Base-by-base conservation (phyloP, 345 rosid genomes). In the Passiflora organensis region DNA sequence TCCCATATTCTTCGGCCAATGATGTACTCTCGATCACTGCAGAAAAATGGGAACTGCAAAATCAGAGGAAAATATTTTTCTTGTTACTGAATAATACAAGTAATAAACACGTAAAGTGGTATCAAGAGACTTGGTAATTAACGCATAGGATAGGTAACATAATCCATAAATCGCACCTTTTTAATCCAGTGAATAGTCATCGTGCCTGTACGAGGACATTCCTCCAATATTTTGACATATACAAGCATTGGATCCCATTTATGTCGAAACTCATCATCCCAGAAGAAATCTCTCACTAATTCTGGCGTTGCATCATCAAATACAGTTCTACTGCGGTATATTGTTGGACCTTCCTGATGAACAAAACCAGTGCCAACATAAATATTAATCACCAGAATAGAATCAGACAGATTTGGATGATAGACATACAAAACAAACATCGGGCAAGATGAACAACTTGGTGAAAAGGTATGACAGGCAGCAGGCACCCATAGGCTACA, bases 161-260 rank as follows among this genome's bases (percentile, higher is more conserved):
- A 28, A 10, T 22, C 24, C 32, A 39, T 15, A 44, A 56, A 20
- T 25, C n/a, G n/a, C n/a, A 93, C 99, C 89, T 93, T 93, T 51
- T 85, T 89, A 5, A 83, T 83, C 97, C 97, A 93, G 43, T 82
- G 99, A 64, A 78, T 81, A 61, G 82, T 73, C 57, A 68, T 82
- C 28, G 80, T 69, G 66, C 97, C 99, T 11, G 91, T 80, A 58
- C 66, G 63, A 61, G 89, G 75, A 70, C 75, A 72, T 63, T 93
- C 95, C 70, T 84, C 84, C 60, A 93, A 71, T 21, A 81, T 83
- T 54, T 82, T 86, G 58, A 74, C 74, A 71, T 82, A 69, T 20
- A 86, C 63, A 69, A 93, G 95, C 99, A 93, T 89, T 32, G 81
- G 78, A 78, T 93, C 99, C 97, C 97, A 93, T 68, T 86, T 89